Base-by-base conservation (phyloP, 2,329 filamentous ascomycete genomes). In the Cytospora mali region DNA sequence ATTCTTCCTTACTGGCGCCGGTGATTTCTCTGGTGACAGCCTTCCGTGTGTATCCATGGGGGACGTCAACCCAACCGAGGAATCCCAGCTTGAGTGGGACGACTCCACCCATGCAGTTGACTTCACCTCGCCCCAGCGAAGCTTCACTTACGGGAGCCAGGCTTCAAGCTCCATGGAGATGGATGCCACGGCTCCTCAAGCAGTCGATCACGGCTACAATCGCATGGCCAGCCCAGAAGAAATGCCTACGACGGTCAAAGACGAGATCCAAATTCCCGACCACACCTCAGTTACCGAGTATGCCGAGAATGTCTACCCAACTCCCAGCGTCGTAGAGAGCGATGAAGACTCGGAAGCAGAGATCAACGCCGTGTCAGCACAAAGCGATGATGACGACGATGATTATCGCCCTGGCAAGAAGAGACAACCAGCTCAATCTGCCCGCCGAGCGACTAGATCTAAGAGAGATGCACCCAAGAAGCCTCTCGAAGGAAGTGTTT, bases 101-200 rank as follows among this genome's bases (percentile, higher is more conserved):
- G 74, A 72, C 23, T 73, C 75, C 16, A 63, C 57, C 39, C 64
- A 65, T 49, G 46, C 58, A 21, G 33, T 68, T 25, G 68, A 71
- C 23, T 71, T 74, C 61, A 62, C 56, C 56, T 64, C 67, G 11
- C 66, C 70, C 31, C 58, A 65, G 2, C 70, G 69, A 16, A 69
- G 67, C 25, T 70, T 69, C 59, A 75, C 72, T 55, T 73, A 73
- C 68, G 74, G 72, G n/a, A 76, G 71, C 65, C 71, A 74, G 29
- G 16, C 55, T 35, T 68, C 70, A 31, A 71, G 68, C 61, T 64
- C 64, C 21, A 51, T 58, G 31, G 70, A 69, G 27, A 31, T 66
- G 25, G 69, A 71, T 49, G 56, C 62, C 28, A 64, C 64, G 42
- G 64, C 58, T n/a, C 64, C 62, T 29, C 62, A 62, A 25, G 48